These are phyloP conservation scores for Leishmania martiniquensis DNA, from an alignment of 208 protist species.

Conservation along the genomic window DNA sequence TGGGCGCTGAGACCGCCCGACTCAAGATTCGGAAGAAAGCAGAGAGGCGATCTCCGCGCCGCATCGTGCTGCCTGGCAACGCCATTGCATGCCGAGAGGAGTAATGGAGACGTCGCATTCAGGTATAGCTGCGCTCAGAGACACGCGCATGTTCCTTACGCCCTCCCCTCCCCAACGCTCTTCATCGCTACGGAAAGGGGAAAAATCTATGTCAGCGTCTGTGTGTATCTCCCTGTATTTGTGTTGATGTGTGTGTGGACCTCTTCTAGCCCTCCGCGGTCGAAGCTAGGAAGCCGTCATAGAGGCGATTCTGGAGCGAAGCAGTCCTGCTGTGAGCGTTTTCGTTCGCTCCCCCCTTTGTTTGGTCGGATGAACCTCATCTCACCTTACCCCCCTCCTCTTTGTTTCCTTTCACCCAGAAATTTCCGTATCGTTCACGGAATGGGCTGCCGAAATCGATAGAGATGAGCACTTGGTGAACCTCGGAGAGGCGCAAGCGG, in stretches of 20 bases:
- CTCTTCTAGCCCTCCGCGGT: neutral
- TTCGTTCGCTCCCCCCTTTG: too few relatives aligned
- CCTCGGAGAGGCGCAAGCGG: neutral
- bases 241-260: neutral
- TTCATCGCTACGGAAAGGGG: neutral
- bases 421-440: neutral
- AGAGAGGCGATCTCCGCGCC: neutral
- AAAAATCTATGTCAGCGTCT: too few relatives aligned
- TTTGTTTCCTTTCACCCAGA: too few relatives aligned
- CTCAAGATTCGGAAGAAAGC: neutral
- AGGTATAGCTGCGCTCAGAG: neutral
- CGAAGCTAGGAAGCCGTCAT: neutral
- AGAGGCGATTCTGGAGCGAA: neutral
- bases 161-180: too few relatives aligned
- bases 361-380: too few relatives aligned
- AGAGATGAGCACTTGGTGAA: neutral
- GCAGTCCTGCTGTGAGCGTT: neutral
- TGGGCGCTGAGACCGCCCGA: constrained; percentile 34
- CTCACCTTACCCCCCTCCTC: neutral
- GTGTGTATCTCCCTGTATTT: too few relatives aligned
- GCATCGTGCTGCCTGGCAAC: neutral
- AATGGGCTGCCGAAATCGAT: neutral
- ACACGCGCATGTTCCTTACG: neutral
- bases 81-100: neutral
- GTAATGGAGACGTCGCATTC: neutral